Evolutionary conservation across 2,329 filamentous ascomycete species (phyloP), one percentile per base, ranked within the genome.

Genomic region (Paracamarosporium sp.): DNA sequence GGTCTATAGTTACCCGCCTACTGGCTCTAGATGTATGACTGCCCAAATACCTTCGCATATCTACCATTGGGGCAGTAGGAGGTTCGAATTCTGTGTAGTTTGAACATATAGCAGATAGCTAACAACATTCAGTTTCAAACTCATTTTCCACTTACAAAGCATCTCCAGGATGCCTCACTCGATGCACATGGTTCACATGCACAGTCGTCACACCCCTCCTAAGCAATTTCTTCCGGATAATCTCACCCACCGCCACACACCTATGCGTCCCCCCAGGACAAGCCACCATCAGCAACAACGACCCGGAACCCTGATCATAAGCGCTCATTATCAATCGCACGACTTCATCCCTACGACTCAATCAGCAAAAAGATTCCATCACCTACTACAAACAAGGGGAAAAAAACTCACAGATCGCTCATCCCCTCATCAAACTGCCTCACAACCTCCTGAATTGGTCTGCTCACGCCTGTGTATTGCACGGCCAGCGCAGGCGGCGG

Each of bases 251-350:
- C 12, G 70, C 63, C 20, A 74, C 71, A 62, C 70, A 73, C 22
- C 71, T 63, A 61, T 74, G 70, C 33, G 70, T 74, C 8, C 70
- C 71, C 7, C 62, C 61, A 5, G 55, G 56, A 55, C 71, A 73
- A 25, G 48, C 48, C 15, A 51, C 36, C 48, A 51, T 31, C 27
- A 51, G 33, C 25, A 51, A n/a, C 25, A 51, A 30, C n/a, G 48
- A 51, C n/a, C 48, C 48, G 0, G 17, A 7, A 6, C 48, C 48
- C 27, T 51, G 48, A 43, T 51, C 48, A 41, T 41, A 51, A 3
- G 35, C 48, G 13, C 27, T 24, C 48, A 51, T 51, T 4, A 38
- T 41, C 35, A 51, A 11, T 20, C 48, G 25, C 5, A 51, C 35
- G 4, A 51, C 48, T 6, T 51, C 48, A 17, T 51, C 48, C n/a